Evolutionary conservation across 805 yeast species (phyloP).

Genomic region (Scheffersomyces lignosus): DNA sequence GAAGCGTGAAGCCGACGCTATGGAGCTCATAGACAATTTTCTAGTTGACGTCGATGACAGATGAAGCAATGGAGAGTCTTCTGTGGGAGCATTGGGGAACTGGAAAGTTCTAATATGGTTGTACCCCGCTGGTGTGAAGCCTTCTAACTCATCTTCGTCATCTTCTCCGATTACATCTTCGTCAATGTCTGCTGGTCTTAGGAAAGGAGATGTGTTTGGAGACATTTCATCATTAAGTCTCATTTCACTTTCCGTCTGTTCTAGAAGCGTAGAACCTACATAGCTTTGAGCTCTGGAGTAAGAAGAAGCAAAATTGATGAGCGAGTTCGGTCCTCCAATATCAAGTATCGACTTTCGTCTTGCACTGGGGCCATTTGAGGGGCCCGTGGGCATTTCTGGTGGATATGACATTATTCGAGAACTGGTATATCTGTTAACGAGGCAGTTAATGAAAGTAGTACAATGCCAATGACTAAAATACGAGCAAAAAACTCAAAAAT

Average conservation of each 20-base stretch:
- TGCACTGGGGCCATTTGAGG: neutral
- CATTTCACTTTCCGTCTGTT: neutral
- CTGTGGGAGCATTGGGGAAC: constrained; percentile 1
- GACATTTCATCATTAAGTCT: constrained; percentile 17
- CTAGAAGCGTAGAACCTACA: constrained; percentile 8
- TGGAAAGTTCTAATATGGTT: constrained; percentile 3
- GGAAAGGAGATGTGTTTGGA: constrained; percentile 21
- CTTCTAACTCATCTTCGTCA: constrained; percentile 1
- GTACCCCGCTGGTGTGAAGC: neutral
- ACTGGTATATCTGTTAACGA: too few relatives aligned
- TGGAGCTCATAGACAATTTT: neutral
- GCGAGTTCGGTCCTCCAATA: constrained; percentile 35
- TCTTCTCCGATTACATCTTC: constrained; percentile 9
- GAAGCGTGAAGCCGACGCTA: neutral
- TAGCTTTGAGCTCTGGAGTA: constrained; percentile 37
- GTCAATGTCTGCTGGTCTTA: constrained; percentile 2
- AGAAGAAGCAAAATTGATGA: constrained; percentile 41
- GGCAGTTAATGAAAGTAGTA: too few relatives aligned
- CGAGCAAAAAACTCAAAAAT: too few relatives aligned
- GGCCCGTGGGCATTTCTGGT: too few relatives aligned
- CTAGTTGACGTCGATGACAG: neutral
- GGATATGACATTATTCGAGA: too few relatives aligned
- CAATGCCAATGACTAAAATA: too few relatives aligned
- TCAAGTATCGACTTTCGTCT: constrained; percentile 33
- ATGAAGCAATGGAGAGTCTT: constrained; percentile 1